Conservation (phyloP, 1,284 basidiomycete genomes). For the Boletus semigastroideus region DNA sequence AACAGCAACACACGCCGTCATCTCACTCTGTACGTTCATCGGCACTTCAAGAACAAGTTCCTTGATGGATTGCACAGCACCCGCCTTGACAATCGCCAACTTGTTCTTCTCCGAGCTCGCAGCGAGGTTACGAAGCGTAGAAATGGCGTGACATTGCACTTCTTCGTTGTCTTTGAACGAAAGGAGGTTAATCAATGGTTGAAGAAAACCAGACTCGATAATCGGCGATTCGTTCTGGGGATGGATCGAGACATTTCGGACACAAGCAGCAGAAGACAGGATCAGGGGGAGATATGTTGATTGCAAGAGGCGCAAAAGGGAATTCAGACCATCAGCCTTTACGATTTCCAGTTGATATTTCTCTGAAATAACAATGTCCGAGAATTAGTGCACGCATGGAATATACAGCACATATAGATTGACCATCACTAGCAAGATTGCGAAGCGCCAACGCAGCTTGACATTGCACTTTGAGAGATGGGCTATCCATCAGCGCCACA, state of each 20-base stretch:
- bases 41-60: slow-evolving; percentile 95
- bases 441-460: slow-evolving; percentile 96
- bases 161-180: slow-evolving; percentile 99
- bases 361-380: slow-evolving; percentile 49
- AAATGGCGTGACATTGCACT: slow-evolving; percentile 99
- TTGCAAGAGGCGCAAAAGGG: slow-evolving; percentile 91
- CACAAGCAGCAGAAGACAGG: slow-evolving; percentile 97
- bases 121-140: slow-evolving; percentile 94
- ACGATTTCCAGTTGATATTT: slow-evolving; percentile 99
- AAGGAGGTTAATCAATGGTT: slow-evolving; percentile 93
- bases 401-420: background rate
- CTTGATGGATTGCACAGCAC: slow-evolving; percentile 98
- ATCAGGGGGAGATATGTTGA: slow-evolving; percentile 99
- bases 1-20: slow-evolving; percentile 99
- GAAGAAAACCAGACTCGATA: slow-evolving; percentile 97
- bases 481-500: slow-evolving; percentile 96
- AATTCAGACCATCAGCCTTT: slow-evolving; percentile 90
- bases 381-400: slow-evolving; percentile 2
- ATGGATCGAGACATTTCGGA: slow-evolving; percentile 98
- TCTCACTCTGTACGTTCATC: slow-evolving; percentile 97
- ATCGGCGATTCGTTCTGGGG: slow-evolving; percentile 99
- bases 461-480: slow-evolving; percentile 98
- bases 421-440: slow-evolving; percentile 97
- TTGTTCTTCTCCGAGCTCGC: slow-evolving; percentile 99
- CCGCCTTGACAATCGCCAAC: slow-evolving; percentile 96